Evolutionary conservation across 2,329 filamentous ascomycete species (phyloP), one percentile per base, ranked within the genome.

Genomic region (Ophiocordyceps unilateralis): DNA sequence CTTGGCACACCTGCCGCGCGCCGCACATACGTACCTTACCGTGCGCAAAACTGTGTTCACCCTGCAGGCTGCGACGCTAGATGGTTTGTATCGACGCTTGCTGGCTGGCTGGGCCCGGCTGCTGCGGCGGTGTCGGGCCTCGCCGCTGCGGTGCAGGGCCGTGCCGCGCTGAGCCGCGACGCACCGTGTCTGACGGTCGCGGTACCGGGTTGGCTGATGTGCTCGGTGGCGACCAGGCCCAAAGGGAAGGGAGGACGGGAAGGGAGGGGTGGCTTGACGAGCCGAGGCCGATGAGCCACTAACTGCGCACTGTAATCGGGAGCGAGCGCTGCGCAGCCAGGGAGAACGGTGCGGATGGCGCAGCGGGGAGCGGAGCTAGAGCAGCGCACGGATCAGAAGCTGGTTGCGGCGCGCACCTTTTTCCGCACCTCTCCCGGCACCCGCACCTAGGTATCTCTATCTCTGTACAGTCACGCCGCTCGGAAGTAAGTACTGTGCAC

Each of bases 231-330:
- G 39, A 8, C 23, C 9, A 34, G 22, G 6, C 24, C 22, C 38
- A 14, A 39, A 21, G 28, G 21, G 42, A 14, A 39, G 28, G 28
- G 21, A 22, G 30, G 30, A 5, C 15, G 39, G 12, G 39, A 41
- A 39, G 41, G 43, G 43, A 44, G 43, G 43, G 43, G 43, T 44
- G 43, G 43, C 43, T 44, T 44, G 39, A 39, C 43, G 24, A 20
- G 32, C 23, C 19, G n/a, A n/a, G n/a, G n/a, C n/a, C n/a, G n/a
- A n/a, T n/a, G n/a, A n/a, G n/a, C n/a, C n/a, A n/a, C n/a, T n/a
- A n/a, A n/a, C n/a, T n/a, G 32, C 30, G 15, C 30, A 39, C 17
- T 19, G 43, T 44, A 34, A 10, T 3, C 7, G 12, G 36, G 21
- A 8, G 43, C 37, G 9, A 2, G 19, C 1, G 17, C 12, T 4